phyloP scores from a whole-genome alignment of 1,284 basidiomycete species.

The Heliocybe sulcata region DNA sequence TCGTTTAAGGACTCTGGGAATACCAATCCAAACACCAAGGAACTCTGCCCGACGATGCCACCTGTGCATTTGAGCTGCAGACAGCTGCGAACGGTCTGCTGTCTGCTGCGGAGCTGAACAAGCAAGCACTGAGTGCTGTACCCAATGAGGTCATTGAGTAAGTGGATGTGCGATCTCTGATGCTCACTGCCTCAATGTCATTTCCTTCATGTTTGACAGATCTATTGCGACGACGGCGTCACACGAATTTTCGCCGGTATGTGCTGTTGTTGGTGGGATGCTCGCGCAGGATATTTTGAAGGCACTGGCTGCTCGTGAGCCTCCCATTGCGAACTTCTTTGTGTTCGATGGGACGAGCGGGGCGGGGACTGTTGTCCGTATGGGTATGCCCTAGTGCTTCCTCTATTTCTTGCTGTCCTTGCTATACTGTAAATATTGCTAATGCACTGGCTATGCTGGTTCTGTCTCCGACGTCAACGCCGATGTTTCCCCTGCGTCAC shows the following conservation, averaged over 20 bases:
- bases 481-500: too few species aligned
- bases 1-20: slow-evolving; percentile 70
- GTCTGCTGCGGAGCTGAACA: slow-evolving; percentile 59
- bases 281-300: slow-evolving; percentile 94
- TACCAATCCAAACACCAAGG: slow-evolving; percentile 58
- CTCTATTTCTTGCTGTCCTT: background rate
- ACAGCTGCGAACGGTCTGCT: slow-evolving; percentile 56
- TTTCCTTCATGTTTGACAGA: slow-evolving; percentile 24
- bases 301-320: slow-evolving; percentile 82
- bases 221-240: slow-evolving; percentile 60
- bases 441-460: too few species aligned
- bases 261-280: slow-evolving; percentile 91
- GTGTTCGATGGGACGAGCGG: slow-evolving; percentile 82
- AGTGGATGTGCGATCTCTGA: slow-evolving; percentile 16
- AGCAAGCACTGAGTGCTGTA: slow-evolving; percentile 49
- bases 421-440: background rate
- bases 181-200: background rate
- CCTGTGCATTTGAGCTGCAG: slow-evolving; percentile 50
- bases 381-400: slow-evolving; percentile 29
- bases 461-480: too few species aligned
- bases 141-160: slow-evolving; percentile 56
- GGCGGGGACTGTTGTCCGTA: slow-evolving; percentile 57
- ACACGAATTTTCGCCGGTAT: slow-evolving; percentile 85
- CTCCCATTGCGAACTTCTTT: slow-evolving; percentile 90
- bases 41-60: slow-evolving; percentile 44